phyloP scores from a whole-genome alignment of 2,329 filamentous ascomycete species.

The Fusarium mexicanum region DNA sequence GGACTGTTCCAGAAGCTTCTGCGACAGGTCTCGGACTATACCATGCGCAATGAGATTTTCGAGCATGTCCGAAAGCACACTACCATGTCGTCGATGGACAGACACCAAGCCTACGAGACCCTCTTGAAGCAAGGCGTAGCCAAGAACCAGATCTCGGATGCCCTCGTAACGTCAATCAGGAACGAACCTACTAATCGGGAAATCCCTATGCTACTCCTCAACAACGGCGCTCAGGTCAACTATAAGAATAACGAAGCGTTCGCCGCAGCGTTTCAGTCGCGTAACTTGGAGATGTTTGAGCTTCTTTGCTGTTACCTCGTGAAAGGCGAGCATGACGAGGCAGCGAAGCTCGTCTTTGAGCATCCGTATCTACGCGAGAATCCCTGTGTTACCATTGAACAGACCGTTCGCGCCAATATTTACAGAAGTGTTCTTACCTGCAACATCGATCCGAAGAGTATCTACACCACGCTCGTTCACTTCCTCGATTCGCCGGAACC shows the following conservation, averaged over 20 bases:
- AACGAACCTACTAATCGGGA: not conserved
- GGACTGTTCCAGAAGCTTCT: not conserved
- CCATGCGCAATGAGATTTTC: not conserved
- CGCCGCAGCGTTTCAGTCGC: not conserved
- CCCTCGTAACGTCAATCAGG: not conserved
- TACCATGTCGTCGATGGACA: not conserved
- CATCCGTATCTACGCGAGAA: not conserved
- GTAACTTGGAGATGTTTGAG: not conserved
- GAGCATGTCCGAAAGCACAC: not conserved
- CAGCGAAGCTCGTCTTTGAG: constrained; percentile 1
- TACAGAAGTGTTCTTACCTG: constrained; percentile 2
- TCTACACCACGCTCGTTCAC: not conserved
- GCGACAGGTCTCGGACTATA: not conserved
- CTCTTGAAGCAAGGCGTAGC: not conserved
- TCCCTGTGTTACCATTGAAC: not conserved
- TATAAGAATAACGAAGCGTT: not conserved
- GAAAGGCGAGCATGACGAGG: not conserved
- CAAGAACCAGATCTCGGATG: not conserved
- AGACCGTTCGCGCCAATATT: not conserved
- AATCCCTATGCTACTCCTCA: not conserved
- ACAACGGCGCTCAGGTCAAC: not conserved
- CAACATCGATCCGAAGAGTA: not conserved
- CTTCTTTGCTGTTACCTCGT: not conserved
- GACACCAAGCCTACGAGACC: not conserved
- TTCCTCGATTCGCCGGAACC: not conserved